phyloP scores from a whole-genome alignment of 2,329 filamentous ascomycete species.

The Ophiocordyceps unilateralis region DNA sequence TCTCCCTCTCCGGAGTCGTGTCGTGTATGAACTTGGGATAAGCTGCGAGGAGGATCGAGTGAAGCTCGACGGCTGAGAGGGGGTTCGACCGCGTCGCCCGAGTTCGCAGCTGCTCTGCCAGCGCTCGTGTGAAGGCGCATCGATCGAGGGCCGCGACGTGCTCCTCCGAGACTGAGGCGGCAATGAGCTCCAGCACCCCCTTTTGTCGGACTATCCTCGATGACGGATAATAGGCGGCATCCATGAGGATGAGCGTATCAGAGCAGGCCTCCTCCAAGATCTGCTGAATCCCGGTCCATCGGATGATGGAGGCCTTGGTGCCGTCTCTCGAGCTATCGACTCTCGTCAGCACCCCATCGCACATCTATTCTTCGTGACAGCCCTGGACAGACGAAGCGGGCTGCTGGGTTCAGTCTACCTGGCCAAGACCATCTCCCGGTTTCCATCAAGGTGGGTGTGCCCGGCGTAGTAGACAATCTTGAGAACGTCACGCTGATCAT shows the following conservation, averaged over 20 bases:
- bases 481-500: constrained; percentile 35
- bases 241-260: constrained; percentile 41
- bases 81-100: constrained; percentile 26
- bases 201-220: constrained; percentile 32
- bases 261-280: constrained; percentile 36
- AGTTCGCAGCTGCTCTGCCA: constrained; percentile 31
- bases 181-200: constrained; percentile 38
- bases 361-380: not conserved
- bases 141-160: constrained; percentile 29
- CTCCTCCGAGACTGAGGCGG: constrained; percentile 35
- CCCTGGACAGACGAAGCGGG: not conserved
- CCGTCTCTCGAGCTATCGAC: constrained; percentile 26
- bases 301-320: constrained; percentile 27
- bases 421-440: constrained; percentile 39
- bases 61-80: constrained; percentile 34
- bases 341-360: constrained; percentile 6
- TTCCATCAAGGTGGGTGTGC: constrained; percentile 33
- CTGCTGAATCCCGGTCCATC: constrained; percentile 39
- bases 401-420: constrained; percentile 22
- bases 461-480: constrained; percentile 44
- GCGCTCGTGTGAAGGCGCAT: constrained; percentile 31
- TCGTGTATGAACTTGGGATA: constrained; percentile 36
- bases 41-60: constrained; percentile 32
- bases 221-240: constrained; percentile 39
- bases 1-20: constrained; percentile 27